phyloP scores from a whole-genome alignment of 805 yeast genomes.

The Ogataea pignaliae region DNA sequence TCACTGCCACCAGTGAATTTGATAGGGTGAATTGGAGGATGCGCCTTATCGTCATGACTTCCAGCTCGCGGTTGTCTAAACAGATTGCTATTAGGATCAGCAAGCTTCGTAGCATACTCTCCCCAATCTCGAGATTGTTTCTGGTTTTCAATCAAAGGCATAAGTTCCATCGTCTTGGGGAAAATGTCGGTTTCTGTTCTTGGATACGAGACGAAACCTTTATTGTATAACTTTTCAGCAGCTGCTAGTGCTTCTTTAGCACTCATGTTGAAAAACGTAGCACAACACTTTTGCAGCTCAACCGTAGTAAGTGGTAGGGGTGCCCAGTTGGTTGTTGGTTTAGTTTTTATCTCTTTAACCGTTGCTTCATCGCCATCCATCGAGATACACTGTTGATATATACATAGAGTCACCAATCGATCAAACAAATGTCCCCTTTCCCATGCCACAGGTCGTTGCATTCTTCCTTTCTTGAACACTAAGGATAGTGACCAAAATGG shows the following conservation, averaged over 20 bases:
- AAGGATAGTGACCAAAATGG: conserved; percentile 73
- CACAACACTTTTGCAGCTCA: conserved; percentile 82
- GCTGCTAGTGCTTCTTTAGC: conserved; percentile 72
- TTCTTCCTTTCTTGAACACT: conserved; percentile 39
- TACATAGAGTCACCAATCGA: conserved; percentile 51
- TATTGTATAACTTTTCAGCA: conserved; percentile 83
- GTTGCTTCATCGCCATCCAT: conserved; percentile 40
- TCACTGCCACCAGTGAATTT: conserved; percentile 23
- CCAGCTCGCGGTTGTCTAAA: conserved; percentile 76
- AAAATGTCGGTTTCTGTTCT: conserved; percentile 94
- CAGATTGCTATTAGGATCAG: conserved; percentile 34
- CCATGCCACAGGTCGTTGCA: conserved; percentile 59
- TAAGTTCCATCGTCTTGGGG: conserved; percentile 72
- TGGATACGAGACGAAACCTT: conserved; percentile 89
- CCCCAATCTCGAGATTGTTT: conserved; percentile 62
- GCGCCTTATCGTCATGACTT: conserved; percentile 86
- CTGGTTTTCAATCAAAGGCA: conserved; percentile 58
- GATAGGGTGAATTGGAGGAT: conserved; percentile 97
- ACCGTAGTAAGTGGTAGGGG: conserved; percentile 95
- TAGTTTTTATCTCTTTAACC: conserved; percentile 46
- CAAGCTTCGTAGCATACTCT: conserved; percentile 47
- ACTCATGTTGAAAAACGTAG: conserved; percentile 65
- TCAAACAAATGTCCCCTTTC: conserved; percentile 69
- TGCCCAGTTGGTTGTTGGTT: conserved; percentile 69
- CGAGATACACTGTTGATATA: conserved; percentile 66